phyloP scores from a whole-genome alignment of 1,284 basidiomycete genomes.

The Tylopilus sp. region DNA sequence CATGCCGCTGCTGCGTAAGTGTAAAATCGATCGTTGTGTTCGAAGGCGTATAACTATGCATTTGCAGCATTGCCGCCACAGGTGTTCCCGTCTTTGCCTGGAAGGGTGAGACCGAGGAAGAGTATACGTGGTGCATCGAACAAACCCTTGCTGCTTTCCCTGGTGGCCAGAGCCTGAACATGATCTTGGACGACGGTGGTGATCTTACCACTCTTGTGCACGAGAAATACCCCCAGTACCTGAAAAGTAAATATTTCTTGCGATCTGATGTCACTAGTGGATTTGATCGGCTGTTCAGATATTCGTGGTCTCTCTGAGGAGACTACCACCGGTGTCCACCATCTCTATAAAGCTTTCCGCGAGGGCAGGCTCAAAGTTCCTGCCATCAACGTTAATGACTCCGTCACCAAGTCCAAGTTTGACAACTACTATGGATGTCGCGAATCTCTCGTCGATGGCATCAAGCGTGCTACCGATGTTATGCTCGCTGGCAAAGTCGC shows the following conservation, averaged over 20 bases:
- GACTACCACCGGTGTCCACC: slow-evolving; percentile 99
- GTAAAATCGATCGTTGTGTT: slow-evolving; percentile 3
- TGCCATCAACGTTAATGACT: slow-evolving; percentile 99
- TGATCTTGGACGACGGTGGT: slow-evolving; percentile 99
- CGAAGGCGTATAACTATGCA: slow-evolving; percentile 1
- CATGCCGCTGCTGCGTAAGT: slow-evolving; percentile 94
- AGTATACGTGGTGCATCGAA: slow-evolving; percentile 98
- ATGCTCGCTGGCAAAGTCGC: slow-evolving; percentile 99
- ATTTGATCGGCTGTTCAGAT: slow-evolving; percentile 40
- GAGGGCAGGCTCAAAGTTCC: slow-evolving; percentile 96
- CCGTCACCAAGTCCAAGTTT: slow-evolving; percentile 99
- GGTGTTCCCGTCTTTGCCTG: slow-evolving; percentile 98
- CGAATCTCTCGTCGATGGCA: slow-evolving; percentile 99
- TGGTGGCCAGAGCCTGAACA: slow-evolving; percentile 84
- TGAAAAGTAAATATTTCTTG: slow-evolving; percentile 50
- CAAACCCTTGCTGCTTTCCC: slow-evolving; percentile 87
- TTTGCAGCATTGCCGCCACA: slow-evolving; percentile 84
- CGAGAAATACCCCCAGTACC: slow-evolving; percentile 91
- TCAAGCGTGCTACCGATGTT: slow-evolving; percentile 99
- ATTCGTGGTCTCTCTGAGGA: slow-evolving; percentile 97
- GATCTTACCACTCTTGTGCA: slow-evolving; percentile 95
- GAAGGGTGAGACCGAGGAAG: slow-evolving; percentile 99
- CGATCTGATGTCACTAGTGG: background rate
- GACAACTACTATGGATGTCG: slow-evolving; percentile 97
- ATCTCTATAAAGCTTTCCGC: slow-evolving; percentile 96